Evolutionary conservation across 192 early-diverging fungal genomes (phyloP).

Genomic region (Anaeromyces robustus): DNA sequence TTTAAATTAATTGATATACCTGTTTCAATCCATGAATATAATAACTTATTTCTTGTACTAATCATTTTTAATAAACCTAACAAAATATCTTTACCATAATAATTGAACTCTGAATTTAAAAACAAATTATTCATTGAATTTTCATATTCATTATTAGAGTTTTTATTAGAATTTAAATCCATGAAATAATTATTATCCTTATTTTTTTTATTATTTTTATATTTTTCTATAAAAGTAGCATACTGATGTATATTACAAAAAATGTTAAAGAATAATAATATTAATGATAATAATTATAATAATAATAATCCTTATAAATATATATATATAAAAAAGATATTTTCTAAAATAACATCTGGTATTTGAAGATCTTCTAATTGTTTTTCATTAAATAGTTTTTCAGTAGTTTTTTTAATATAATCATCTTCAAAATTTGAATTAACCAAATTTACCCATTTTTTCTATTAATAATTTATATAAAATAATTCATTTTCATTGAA

Average conservation of each 20-base stretch:
- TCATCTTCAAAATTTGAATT: neutral
- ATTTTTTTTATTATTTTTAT: neutral
- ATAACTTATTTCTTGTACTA: neutral
- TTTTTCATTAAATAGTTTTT: neutral
- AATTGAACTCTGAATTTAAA: neutral
- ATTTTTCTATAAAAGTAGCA: neutral
- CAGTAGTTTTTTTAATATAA: neutral
- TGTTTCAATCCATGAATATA: neutral
- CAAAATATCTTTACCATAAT: neutral
- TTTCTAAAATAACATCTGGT: neutral
- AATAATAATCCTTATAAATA: too few relatives aligned
- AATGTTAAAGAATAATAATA: too few relatives aligned
- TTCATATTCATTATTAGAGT: neutral
- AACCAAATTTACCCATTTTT: neutral
- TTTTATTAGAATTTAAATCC: neutral
- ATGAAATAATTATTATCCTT: neutral
- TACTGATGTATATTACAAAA: neutral
- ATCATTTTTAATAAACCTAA: neutral
- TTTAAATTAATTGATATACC: neutral
- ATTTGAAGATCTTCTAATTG: neutral
- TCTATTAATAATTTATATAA: too few relatives aligned
- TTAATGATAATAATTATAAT: too few relatives aligned
- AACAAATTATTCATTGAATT: neutral
- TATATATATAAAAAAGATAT: neutral
- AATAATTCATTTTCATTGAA: too few relatives aligned